phyloP scores from a whole-genome alignment of 2,329 filamentous ascomycete genomes.

The Cladosporium sp. region DNA sequence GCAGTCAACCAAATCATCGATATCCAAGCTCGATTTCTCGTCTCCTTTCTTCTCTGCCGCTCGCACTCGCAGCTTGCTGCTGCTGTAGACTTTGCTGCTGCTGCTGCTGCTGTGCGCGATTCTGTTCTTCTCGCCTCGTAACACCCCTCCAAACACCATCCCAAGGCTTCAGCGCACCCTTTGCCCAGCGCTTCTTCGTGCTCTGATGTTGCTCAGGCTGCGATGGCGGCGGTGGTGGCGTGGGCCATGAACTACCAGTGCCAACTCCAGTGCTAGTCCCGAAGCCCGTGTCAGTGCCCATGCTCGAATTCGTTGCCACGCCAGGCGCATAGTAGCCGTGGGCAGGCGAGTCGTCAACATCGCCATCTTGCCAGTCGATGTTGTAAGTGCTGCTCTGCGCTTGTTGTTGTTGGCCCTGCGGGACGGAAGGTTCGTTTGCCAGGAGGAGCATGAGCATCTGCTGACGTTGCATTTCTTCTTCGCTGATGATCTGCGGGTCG shows the following conservation, averaged over 20 bases:
- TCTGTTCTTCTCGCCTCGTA: slow-evolving; percentile 9
- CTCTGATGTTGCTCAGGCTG: slow-evolving; percentile 1
- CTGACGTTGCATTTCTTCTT: slow-evolving; percentile 48
- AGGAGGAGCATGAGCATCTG: slow-evolving; percentile 48
- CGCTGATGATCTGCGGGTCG: slow-evolving; percentile 35
- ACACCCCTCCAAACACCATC: slow-evolving; percentile 29
- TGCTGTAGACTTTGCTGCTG: slow-evolving; percentile 29
- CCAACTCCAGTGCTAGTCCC: slow-evolving; percentile 13
- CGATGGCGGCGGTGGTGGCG: background rate
- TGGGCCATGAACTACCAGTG: slow-evolving; percentile 17
- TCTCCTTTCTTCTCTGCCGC: slow-evolving; percentile 32
- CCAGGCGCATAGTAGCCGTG: slow-evolving; percentile 27
- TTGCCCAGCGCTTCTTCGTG: background rate
- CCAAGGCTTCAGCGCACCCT: slow-evolving; percentile 23
- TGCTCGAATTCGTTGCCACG: background rate
- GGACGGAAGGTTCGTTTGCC: slow-evolving; percentile 24
- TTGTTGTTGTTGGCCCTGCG: slow-evolving; percentile 27
- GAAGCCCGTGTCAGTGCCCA: background rate
- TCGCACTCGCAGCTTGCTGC: slow-evolving; percentile 31
- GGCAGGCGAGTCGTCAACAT: background rate
- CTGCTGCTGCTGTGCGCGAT: slow-evolving; percentile 18
- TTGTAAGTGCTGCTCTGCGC: slow-evolving; percentile 14
- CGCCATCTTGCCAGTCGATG: slow-evolving; percentile 16
- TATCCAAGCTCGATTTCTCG: slow-evolving; percentile 38
- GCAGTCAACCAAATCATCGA: background rate